Conservation (phyloP, 108 stramenopile genomes). For the Schizochytrium sp. region DNA sequence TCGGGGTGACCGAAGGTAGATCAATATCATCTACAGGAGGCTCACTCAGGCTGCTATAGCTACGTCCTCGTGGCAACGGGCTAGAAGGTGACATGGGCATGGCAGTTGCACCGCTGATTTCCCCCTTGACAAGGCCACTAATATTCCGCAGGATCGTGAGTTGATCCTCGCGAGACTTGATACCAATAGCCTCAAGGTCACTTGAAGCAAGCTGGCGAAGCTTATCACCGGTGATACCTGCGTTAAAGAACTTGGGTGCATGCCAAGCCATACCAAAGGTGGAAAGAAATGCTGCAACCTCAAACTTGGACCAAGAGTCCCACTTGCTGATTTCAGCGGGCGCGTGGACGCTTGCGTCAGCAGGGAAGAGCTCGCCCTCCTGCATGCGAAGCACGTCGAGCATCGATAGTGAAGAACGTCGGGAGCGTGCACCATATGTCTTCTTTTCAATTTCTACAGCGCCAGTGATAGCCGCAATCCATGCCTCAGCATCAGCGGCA, state of each 20-base stretch:
- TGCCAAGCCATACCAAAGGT: slow-evolving; percentile 54
- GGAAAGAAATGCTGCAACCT: slow-evolving; percentile 27
- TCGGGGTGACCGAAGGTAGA: slow-evolving; percentile 15
- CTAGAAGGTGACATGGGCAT: not conserved
- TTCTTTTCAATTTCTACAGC: slow-evolving; percentile 56
- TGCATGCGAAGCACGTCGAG: slow-evolving; percentile 36
- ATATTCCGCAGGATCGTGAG: slow-evolving; percentile 11
- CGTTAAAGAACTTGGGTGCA: slow-evolving; percentile 53
- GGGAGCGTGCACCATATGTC: slow-evolving; percentile 5
- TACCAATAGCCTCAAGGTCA: slow-evolving; percentile 44
- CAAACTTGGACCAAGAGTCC: slow-evolving; percentile 29
- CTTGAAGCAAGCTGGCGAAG: not conserved
- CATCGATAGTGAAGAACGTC: slow-evolving; percentile 49
- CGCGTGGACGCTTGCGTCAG: slow-evolving; percentile 25
- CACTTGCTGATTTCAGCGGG: slow-evolving; percentile 58
- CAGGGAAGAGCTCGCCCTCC: not conserved
- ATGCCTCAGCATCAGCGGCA: slow-evolving; percentile 2
- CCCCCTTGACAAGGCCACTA: slow-evolving; percentile 37
- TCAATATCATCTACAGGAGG: slow-evolving; percentile 31
- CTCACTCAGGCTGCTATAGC: not conserved
- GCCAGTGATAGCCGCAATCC: slow-evolving; percentile 55
- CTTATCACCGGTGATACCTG: not conserved
- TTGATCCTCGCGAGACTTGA: slow-evolving; percentile 39
- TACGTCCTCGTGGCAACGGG: not conserved
- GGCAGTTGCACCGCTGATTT: slow-evolving; percentile 5